phyloP scores from a whole-genome alignment of 2,329 filamentous ascomycete species.

The Apiospora hydei region DNA sequence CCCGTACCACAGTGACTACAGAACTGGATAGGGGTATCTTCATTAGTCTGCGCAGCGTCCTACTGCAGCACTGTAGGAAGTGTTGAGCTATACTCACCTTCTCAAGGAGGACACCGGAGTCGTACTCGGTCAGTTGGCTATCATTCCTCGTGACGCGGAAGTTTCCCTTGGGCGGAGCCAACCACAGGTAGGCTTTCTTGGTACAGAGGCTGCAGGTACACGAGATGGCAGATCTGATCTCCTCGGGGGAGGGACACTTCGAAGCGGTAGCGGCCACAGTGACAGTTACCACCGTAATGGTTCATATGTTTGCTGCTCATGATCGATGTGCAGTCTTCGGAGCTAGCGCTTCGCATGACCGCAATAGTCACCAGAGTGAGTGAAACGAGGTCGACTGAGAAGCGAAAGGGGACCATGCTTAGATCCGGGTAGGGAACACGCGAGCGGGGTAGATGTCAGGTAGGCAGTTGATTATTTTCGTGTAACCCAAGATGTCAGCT shows the following conservation, averaged over 20 bases:
- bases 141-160: not conserved
- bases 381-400: not conserved
- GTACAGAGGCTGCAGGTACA: constrained; percentile 39
- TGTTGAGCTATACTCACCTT: not conserved
- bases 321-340: not conserved
- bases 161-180: constrained; percentile 23
- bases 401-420: not conserved
- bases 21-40: constrained; percentile 32
- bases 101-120: not conserved
- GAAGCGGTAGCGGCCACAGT: constrained; percentile 41
- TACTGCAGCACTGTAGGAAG: not conserved
- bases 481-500: not conserved
- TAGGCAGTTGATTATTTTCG: not conserved
- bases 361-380: not conserved
- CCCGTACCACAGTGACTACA: constrained; percentile 39
- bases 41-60: accelerated
- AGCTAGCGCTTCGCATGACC: not conserved
- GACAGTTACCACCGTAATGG: constrained; percentile 33
- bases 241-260: constrained; percentile 29
- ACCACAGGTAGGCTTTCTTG: constrained; percentile 42
- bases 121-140: not conserved
- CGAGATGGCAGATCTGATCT: constrained; percentile 25
- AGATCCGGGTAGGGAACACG: not conserved
- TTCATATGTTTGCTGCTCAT: not conserved
- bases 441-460: not conserved